Base-by-base conservation (phyloP, 2,329 filamentous ascomycete species). In the Aspergillus sp. region DNA sequence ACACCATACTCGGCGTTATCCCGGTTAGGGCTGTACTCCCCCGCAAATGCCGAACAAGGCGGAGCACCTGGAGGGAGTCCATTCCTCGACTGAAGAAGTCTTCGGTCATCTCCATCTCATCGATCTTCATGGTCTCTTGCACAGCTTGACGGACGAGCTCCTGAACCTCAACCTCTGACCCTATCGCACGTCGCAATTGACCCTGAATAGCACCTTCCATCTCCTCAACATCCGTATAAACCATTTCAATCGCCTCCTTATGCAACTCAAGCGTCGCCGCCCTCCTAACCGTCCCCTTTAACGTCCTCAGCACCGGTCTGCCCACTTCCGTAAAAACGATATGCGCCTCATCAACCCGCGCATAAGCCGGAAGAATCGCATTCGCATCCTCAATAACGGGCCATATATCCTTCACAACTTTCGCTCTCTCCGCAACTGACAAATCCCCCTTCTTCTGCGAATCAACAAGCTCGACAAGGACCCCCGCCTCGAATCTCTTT, bases 401-500 rank as follows among this genome's bases (percentile, higher is more conserved):
- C 54, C 54, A 57, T 41, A 57, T 17, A 3, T 22, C 45, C 31
- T 50, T n/a, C 3, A 57, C 15, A 25, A 41, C 31, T 19, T n/a
- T 19, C 19, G 45, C 54, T n/a, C 46, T 23, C 2, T 57, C 54
- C 17, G 8, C 2, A 7, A 25, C 30, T 3, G 54, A 50, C 22
- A 48, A 41, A 41, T 15, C 3, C 19, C 17, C 2, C n/a, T 30
- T n/a, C 13, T 22, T 48, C 17, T 49, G 28, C 30, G 25, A 28
- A 7, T 57, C 30, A 22, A 25, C 17, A 17, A 49, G 74, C 63
- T 81, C 80, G 28, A 81, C 59, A 6, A 82, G 59, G 2, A 82
- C 55, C 7, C 70, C 72, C 22, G 79, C 54, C 50, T 79, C 75
- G 51, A 77, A 75, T 17, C 70, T 65, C 11, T 70, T 71, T 22